Evolutionary conservation across 805 yeast species (phyloP), one percentile per base, ranked within the genome.

Genomic region (Candida arabinofermentans): DNA sequence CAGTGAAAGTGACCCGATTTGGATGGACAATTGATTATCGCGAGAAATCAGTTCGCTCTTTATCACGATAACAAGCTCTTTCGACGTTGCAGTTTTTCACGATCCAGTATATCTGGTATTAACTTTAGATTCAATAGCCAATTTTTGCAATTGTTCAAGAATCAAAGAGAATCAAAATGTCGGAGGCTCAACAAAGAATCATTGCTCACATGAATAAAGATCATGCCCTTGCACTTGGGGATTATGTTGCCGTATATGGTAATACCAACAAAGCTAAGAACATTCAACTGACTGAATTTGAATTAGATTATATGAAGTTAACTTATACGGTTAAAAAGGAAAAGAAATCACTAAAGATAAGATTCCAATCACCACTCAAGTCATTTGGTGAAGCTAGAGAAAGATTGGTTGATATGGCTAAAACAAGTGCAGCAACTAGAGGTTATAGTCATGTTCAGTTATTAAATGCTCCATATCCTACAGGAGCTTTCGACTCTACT

Each of bases 131-230:
- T n/a, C n/a, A n/a, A n/a, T n/a, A n/a, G n/a, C n/a, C n/a, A n/a
- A n/a, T n/a, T n/a, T n/a, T n/a, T n/a, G n/a, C n/a, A n/a, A n/a
- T n/a, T n/a, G n/a, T n/a, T n/a, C n/a, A n/a, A n/a, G n/a, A n/a
- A n/a, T n/a, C n/a, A n/a, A 26, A 26, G 14, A 26, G 13, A 18
- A 33, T 3, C 16, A 33, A n/a, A 14, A 48, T 43, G n/a, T n/a
- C n/a, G 48, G 54, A 53, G 8, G 44, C 57, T 19, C 58, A 58
- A 40, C 49, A 55, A 14, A 66, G 86, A 55, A 84, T 87, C 37
- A 63, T 81, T n/a, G 58, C 71, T 21, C 93, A 86, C 60, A 86
- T 88, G 95, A 88, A 87, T 70, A 71, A 70, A 47, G 86, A 80
- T 66, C 96, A 88, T 62, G 71, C 67, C 42, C 67, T 83, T 55